Evolutionary conservation across 2,329 filamentous ascomycete species (phyloP).

Genomic region (Calonectria multiphialidica): DNA sequence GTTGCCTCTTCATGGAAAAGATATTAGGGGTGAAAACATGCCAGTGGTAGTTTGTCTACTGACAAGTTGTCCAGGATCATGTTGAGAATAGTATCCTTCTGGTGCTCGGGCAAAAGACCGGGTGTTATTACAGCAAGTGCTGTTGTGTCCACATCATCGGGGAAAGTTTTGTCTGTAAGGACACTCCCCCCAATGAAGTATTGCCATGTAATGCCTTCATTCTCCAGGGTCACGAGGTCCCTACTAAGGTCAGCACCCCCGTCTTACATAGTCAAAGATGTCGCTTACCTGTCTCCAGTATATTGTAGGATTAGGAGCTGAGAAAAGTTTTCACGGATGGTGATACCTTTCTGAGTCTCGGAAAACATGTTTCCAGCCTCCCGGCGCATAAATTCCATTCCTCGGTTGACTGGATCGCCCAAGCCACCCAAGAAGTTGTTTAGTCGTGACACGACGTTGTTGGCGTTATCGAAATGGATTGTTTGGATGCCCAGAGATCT

Average conservation of each 20-base stretch:
- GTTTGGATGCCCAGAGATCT: not conserved
- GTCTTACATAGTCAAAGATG: not conserved
- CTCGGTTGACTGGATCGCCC: not conserved
- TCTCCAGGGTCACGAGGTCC: not conserved
- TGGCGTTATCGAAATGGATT: not conserved
- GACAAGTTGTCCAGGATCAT: too few relatives aligned
- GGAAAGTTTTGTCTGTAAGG: not conserved
- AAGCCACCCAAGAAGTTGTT: not conserved
- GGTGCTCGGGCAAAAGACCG: too few relatives aligned
- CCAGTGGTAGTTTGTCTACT: too few relatives aligned
- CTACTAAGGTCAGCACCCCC: not conserved
- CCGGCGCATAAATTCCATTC: not conserved
- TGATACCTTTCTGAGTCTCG: not conserved
- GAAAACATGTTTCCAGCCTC: not conserved
- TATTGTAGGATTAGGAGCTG: not conserved
- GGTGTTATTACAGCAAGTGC: not conserved
- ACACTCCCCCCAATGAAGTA: not conserved
- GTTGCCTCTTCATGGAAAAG: too few relatives aligned
- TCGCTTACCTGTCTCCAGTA: not conserved
- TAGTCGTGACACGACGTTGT: not conserved
- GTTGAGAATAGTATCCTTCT: too few relatives aligned
- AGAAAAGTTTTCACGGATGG: not conserved
- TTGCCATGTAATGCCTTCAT: not conserved
- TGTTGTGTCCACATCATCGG: not conserved
- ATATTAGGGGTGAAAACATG: too few relatives aligned